phyloP scores from a whole-genome alignment of 805 yeast species.

The Wickerhamomyces xylosicus region DNA sequence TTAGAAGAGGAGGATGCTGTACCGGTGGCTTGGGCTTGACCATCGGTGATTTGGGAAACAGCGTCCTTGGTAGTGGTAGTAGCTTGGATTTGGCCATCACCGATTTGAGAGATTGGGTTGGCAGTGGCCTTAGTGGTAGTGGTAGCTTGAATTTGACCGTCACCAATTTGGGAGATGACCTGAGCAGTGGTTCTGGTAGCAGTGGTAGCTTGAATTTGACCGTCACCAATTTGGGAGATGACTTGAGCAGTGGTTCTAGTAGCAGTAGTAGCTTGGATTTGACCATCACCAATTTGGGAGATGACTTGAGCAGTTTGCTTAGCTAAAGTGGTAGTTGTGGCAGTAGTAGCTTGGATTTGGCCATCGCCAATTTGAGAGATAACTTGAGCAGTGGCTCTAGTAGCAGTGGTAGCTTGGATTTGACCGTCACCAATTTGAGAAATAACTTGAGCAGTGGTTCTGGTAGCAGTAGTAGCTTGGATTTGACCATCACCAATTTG shows the following conservation, averaged over 20 bases:
- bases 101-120: constrained; percentile 1
- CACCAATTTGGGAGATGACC: too few species aligned
- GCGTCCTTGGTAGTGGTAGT: too few species aligned
- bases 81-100: too few species aligned
- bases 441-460: constrained; percentile 18
- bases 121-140: too few species aligned
- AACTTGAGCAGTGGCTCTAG: constrained; percentile 16
- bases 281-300: constrained; percentile 16
- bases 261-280: constrained; percentile 15
- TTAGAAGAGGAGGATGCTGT: not conserved
- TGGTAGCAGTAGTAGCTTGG: constrained; percentile 22
- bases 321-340: constrained; percentile 20
- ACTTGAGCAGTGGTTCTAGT: constrained; percentile 16
- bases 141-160: too few species aligned
- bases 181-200: constrained; percentile 50
- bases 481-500: constrained; percentile 55
- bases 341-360: constrained; percentile 15
- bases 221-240: constrained; percentile 11
- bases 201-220: constrained; percentile 28
- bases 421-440: constrained; percentile 16
- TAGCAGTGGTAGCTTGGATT: constrained; percentile 15
- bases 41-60: constrained; percentile 21
- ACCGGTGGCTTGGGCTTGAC: constrained; percentile 13
- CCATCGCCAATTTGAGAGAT: constrained; percentile 13
- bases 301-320: constrained; percentile 21